These are phyloP conservation scores for Boletus speciosus DNA, from an alignment of 768 basidiomycete species.

Conservation along the genomic window DNA sequence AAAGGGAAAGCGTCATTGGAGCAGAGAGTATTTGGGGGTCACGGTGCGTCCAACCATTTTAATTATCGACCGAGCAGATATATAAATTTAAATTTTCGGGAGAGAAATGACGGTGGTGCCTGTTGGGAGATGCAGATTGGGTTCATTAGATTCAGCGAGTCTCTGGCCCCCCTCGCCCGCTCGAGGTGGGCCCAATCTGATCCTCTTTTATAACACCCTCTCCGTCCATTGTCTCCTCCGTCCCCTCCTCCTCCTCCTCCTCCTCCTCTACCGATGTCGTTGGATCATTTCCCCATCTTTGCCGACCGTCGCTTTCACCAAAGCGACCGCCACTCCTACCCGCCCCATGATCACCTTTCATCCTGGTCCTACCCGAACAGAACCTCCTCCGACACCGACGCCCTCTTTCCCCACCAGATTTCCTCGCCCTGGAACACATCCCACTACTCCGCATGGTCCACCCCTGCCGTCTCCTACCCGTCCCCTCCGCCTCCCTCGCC, in stretches of 20 bases:
- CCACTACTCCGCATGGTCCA: conserved; percentile 16
- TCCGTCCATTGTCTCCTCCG: conserved; percentile 10
- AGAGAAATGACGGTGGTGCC: conserved; percentile 3
- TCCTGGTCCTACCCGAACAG: conserved; percentile 26
- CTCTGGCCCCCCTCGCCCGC: neutral
- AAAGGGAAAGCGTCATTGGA: conserved; percentile 12
- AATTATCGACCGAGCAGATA: neutral
- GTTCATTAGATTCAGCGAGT: conserved; percentile 19
- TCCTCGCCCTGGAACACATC: conserved; percentile 19
- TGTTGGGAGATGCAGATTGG: conserved; percentile 20
- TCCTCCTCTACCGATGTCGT: conserved; percentile 15
- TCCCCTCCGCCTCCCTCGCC: conserved; percentile 25
- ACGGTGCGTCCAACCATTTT: neutral
- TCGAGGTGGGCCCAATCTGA: conserved; percentile 13
- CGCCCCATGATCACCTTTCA: conserved; percentile 22
- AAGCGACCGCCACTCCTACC: conserved; percentile 23
- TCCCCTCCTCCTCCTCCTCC: conserved; percentile 1
- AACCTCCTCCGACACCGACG: conserved; percentile 16
- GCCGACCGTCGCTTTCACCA: conserved; percentile 31
- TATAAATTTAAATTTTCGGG: neutral
- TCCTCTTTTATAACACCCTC: conserved; percentile 32
- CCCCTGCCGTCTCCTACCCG: conserved; percentile 17
- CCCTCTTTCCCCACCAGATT: conserved; percentile 13
- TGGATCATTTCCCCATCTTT: conserved; percentile 34
- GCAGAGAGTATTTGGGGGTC: conserved; percentile 11